A percentile compares a stretch with the other conserved stretches of the same genome.
These are phyloP conservation scores for Collybiopsis luxurians DNA, from an alignment of 768 basidiomycete species.

Conservation along the genomic window DNA sequence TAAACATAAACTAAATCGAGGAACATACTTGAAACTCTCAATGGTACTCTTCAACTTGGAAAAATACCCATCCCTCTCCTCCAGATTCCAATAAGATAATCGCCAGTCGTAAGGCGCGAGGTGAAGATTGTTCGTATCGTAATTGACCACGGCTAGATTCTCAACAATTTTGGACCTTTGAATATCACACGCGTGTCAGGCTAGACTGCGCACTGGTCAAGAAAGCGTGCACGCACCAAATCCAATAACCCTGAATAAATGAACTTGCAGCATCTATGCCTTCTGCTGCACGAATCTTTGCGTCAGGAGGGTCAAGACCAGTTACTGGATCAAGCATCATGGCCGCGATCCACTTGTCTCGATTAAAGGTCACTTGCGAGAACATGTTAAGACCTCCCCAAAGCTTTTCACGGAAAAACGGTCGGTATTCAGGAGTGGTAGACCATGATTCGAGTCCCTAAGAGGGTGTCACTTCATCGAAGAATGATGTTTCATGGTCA, in stretches of 20 bases:
- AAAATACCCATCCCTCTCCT: constrained; percentile 89
- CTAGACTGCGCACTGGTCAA: background rate
- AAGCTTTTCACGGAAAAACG: constrained; percentile 89
- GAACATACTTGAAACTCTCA: constrained; percentile 68
- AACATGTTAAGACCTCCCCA: constrained; percentile 84
- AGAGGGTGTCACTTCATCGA: background rate
- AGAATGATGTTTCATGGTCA: background rate
- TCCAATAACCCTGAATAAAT: constrained; percentile 92
- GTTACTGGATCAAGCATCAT: constrained; percentile 91
- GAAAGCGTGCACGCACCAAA: constrained; percentile 55
- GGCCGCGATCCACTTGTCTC: constrained; percentile 85
- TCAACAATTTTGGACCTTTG: constrained; percentile 87
- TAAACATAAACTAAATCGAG: background rate
- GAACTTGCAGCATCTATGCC: constrained; percentile 88
- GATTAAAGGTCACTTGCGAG: constrained; percentile 77
- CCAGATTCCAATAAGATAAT: constrained; percentile 76
- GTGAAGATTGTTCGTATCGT: constrained; percentile 87
- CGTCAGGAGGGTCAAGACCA: constrained; percentile 83
- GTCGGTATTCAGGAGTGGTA: constrained; percentile 76
- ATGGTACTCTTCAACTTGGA: constrained; percentile 78
- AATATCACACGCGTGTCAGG: background rate
- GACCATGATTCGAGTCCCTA: constrained; percentile 93
- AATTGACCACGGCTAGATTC: constrained; percentile 90
- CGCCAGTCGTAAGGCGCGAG: constrained; percentile 93
- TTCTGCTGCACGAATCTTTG: constrained; percentile 88